Evolutionary conservation across 2,329 filamentous ascomycete species (phyloP), one percentile per base, ranked within the genome.

Genomic region (Metarhizium sp.): DNA sequence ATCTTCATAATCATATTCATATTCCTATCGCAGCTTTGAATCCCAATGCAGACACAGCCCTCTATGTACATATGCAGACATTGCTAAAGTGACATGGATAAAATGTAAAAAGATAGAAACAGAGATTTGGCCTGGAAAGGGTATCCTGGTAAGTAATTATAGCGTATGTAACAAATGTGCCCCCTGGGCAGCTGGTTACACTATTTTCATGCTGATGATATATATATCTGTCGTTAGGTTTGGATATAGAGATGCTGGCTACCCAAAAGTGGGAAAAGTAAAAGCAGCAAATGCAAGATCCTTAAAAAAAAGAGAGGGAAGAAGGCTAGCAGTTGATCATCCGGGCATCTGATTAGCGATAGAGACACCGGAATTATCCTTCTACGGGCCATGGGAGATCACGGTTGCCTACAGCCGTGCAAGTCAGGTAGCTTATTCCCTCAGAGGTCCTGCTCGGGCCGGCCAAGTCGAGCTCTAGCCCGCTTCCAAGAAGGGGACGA

Each of bases 401-500:
- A 54, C 75, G 65, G 60, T 77, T 77, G 51, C 69, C 67, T 5
- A 81, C 71, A 14, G 67, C 70, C 42, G 73, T 78, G 64, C 78
- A 81, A 8, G 78, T 80, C 55, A 81, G 67, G 59, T 81, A 80
- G 13, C 70, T 67, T 52, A 80, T 71, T 47, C 69, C 69, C 16
- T 73, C 75, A 6, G 67, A 75, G 59, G 63, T 70, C 63, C 70
- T 66, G 32, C 70, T 69, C n/a, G 67, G 66, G 43, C 70, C 69
- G 51, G 65, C 66, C 54, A 90, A 69, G 67, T 95, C 90, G 50
- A 95, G 78, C 70, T 96, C 89, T 13, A 96, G 78, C 53, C 85
- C 88, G 66, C 89, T 94, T 52, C 87, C 81, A 86, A 95, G 95
- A 13, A 96, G 75, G 4, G 92, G 92, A 57, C 86, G 85, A 7